Conservation (phyloP, 2,329 filamentous ascomycete genomes). For the Nannizziopsis barbatae region DNA sequence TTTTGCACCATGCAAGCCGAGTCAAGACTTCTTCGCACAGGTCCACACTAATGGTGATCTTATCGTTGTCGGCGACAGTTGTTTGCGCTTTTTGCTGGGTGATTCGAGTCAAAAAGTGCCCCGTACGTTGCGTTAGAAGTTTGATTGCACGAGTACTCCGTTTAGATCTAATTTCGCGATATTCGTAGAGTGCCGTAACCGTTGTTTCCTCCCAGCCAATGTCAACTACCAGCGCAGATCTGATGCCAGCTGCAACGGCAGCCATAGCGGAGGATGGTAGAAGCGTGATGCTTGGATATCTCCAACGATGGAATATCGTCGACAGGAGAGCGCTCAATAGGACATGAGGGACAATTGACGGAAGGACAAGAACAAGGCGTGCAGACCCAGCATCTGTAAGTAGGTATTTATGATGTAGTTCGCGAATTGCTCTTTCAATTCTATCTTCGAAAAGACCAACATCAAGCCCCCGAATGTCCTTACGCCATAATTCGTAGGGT, state of each 20-base stretch:
- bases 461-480: conserved; percentile 62
- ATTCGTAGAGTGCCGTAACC: conserved; percentile 81
- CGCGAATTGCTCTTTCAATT: conserved; percentile 69
- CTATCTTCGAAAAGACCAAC: conserved; percentile 74
- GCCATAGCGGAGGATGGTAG: conserved; percentile 65
- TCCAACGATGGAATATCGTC: conserved; percentile 69
- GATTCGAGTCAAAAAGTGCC: conserved; percentile 29
- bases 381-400: conserved; percentile 53
- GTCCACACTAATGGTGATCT: conserved; percentile 52
- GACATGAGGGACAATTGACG: conserved; percentile 64
- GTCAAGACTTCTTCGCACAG: conserved; percentile 70
- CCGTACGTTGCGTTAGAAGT: conserved; percentile 57
- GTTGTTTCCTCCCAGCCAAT: conserved; percentile 87
- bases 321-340: conserved; percentile 65
- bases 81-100: conserved; percentile 16
- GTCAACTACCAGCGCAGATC: conserved; percentile 78
- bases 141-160: conserved; percentile 66
- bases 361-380: conserved; percentile 62
- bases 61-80: conserved; percentile 25
- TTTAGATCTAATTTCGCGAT: conserved; percentile 62
- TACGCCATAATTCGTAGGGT: conserved; percentile 60
- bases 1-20: conserved; percentile 65
- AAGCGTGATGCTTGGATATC: conserved; percentile 68
- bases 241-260: conserved; percentile 65
- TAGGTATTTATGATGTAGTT: conserved; percentile 68